Base-by-base conservation (phyloP, 139 green algal genomes). In the Edaphochlamys debaryana region DNA sequence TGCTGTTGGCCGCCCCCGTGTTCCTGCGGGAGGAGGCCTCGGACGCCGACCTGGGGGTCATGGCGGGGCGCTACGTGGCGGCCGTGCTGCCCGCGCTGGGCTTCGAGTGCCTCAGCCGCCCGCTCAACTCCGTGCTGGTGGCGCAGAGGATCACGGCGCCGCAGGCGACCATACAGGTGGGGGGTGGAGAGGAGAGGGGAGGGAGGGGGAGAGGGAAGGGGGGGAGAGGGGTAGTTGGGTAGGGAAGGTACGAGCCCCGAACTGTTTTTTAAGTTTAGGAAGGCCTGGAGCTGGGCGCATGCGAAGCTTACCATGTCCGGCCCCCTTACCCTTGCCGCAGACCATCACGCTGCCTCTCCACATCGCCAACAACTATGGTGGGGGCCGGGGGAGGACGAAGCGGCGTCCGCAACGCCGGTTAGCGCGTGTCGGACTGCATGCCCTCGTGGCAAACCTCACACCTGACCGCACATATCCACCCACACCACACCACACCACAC, bases 71-170 rank as follows among this genome's bases (percentile, higher is more conserved):
- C 8, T 93, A 92, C 86, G 40, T 92, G 27, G 36, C 78, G 34
- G n/a, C 58, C 22, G 71, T 91, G 68, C 79, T 93, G n/a, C 90
- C 90, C 20, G 45, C 56, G 52, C 63, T 93, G 45, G 88, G 67
- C 37, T n/a, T 93, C 23, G 90, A 93, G 32, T 81, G 69, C 11
- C 15, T 91, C 15, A 80, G 70, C 83, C 87, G 90, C 63, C 87
- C 90, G 0, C 45, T 93, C 11, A 92, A 92, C 80, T 67, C 80
- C 45, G 70, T 85, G 27, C 68, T 93, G 34, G 81, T 92, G 22
- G 87, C 87, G 17, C 90, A 92, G 79, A 76, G 86, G 45, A 92
- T 93, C 52, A 86, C 83, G 3, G 8, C 32, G 75, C 90, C 90
- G 20, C 90, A 93, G 76, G 89, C 90, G 85, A 70, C 69, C 15